Conservation (phyloP, 2,329 filamentous ascomycete genomes). For the Aspergillus candidus region DNA sequence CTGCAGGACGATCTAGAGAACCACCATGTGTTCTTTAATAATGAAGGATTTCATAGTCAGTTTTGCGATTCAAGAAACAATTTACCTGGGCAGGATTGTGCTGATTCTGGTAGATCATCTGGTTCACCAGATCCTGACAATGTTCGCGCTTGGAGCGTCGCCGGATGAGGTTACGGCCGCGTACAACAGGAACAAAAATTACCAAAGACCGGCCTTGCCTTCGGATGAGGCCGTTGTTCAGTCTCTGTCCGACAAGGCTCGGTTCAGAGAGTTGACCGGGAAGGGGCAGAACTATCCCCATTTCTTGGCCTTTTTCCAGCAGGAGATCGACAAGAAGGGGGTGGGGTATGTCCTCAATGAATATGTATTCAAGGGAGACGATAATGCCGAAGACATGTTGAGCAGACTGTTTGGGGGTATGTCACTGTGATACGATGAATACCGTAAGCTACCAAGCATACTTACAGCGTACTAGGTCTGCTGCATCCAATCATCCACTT, state of each 20-base stretch:
- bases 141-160: constrained; percentile 68
- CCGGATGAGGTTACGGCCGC: constrained; percentile 54
- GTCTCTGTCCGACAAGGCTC: constrained; percentile 52
- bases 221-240: constrained; percentile 47
- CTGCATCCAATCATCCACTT: constrained; percentile 79
- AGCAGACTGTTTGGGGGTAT: constrained; percentile 60
- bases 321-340: constrained; percentile 60
- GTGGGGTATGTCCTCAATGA: constrained; percentile 59
- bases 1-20: constrained; percentile 68
- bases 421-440: constrained; percentile 9
- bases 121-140: constrained; percentile 66
- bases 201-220: constrained; percentile 55
- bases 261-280: constrained; percentile 57
- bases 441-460: background rate
- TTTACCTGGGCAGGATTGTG: no score
- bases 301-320: constrained; percentile 70
- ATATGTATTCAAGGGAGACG: constrained; percentile 63
- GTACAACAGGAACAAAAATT: constrained; percentile 59
- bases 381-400: constrained; percentile 62
- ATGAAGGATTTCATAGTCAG: constrained; percentile 62
- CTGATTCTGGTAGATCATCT: constrained; percentile 58
- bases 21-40: constrained; percentile 78
- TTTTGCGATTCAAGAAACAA: background rate
- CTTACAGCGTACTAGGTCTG: constrained; percentile 46
- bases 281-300: constrained; percentile 62